phyloP scores from a whole-genome alignment of 345 rosid species.

The Acer negundo region DNA sequence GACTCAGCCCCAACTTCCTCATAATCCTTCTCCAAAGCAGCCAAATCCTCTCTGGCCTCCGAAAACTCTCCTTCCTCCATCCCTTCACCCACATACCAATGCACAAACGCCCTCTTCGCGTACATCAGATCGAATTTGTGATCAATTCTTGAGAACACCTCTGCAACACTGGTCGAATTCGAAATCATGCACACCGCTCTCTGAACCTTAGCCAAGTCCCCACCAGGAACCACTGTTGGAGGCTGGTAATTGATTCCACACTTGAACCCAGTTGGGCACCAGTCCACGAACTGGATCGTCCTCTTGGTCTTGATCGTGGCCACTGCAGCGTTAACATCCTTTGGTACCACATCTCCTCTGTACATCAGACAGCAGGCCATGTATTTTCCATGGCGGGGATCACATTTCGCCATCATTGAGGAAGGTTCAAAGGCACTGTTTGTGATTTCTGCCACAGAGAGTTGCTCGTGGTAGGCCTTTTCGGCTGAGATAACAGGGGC shows the following conservation, averaged over 20 bases:
- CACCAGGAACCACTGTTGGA: conserved; percentile 28
- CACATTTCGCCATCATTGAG: conserved; percentile 24
- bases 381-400: conserved; percentile 31
- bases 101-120: conserved; percentile 29
- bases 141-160: conserved; percentile 26
- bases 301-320: conserved; percentile 25
- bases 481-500: conserved; percentile 28
- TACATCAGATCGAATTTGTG: conserved; percentile 29
- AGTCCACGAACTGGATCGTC: conserved; percentile 22
- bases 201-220: conserved; percentile 28
- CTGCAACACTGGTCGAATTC: conserved; percentile 29
- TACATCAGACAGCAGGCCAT: conserved; percentile 30
- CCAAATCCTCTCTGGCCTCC: conserved; percentile 26
- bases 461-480: conserved; percentile 29
- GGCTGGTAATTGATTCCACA: conserved; percentile 29
- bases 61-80: conserved; percentile 34
- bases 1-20: conserved; percentile 33
- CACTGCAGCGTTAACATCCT: conserved; percentile 19
- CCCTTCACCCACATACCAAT: conserved; percentile 30
- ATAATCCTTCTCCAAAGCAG: conserved; percentile 22
- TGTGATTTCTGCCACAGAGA: conserved; percentile 28
- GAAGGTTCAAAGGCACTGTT: conserved; percentile 24
- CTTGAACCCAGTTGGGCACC: conserved; percentile 25
- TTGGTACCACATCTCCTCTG: conserved; percentile 28
- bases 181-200: conserved; percentile 30